These are phyloP conservation scores for Dryas drummondii DNA, from an alignment of 306 rosid genomes.

Conservation along the genomic window DNA sequence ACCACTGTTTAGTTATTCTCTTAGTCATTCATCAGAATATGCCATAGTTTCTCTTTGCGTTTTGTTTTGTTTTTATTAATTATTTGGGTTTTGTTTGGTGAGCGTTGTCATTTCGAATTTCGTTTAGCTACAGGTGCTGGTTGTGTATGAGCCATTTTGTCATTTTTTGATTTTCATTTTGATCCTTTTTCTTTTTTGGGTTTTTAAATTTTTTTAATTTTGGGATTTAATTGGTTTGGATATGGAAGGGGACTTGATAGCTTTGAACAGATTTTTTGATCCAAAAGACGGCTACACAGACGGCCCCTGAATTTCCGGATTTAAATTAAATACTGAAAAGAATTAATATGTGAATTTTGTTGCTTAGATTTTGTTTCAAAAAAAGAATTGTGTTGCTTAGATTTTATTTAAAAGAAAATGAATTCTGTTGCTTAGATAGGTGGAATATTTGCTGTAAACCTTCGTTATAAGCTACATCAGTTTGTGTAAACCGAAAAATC, in stretches of 20 bases:
- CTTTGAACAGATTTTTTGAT: background rate
- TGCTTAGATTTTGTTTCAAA: too few species aligned
- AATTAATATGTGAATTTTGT: background rate
- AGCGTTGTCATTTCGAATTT: too few species aligned
- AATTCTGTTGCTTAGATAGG: background rate
- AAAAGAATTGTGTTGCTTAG: too few species aligned
- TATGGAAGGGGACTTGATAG: background rate
- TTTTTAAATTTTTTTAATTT: background rate
- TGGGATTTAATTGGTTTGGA: background rate
- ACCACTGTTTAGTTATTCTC: background rate
- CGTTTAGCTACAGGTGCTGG: too few species aligned
- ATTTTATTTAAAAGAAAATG: too few species aligned
- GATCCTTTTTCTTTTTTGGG: background rate
- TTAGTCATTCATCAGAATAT: background rate
- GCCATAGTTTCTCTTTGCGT: background rate
- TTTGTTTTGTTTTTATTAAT: background rate
- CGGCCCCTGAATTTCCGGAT: background rate
- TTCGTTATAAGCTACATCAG: background rate
- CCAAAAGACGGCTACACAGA: background rate
- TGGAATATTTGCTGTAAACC: slow-evolving; percentile 15
- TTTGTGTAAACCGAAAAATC: background rate
- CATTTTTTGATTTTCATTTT: background rate
- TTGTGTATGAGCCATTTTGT: too few species aligned
- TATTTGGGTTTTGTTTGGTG: too few species aligned
- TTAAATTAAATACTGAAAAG: background rate